Conservation (phyloP, 2,329 filamentous ascomycete genomes). For the Mycosphaerella arachidis region DNA sequence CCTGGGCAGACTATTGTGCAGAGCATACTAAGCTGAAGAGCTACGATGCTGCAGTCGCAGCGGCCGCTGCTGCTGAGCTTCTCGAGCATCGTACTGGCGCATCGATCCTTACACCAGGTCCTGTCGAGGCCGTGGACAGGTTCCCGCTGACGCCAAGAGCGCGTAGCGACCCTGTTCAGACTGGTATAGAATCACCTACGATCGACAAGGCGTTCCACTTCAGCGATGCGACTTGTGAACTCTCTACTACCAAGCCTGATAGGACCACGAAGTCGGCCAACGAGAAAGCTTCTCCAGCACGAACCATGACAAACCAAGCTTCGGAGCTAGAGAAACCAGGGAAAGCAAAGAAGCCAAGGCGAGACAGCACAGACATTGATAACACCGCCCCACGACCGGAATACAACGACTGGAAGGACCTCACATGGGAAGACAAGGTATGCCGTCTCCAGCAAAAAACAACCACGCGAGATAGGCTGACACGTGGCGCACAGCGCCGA, state of each 20-base stretch:
- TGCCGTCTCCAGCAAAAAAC: background rate
- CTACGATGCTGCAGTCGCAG: background rate
- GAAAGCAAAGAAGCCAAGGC: background rate
- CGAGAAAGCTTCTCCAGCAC: background rate
- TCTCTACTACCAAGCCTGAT: background rate
- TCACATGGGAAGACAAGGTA: background rate
- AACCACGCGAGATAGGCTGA: background rate
- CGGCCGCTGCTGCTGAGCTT: background rate
- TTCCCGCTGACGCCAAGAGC: background rate
- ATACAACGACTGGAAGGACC: background rate
- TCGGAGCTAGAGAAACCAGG: background rate
- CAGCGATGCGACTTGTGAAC: background rate
- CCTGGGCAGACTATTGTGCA: background rate
- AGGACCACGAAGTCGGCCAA: background rate
- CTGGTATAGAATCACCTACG: background rate
- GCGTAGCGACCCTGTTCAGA: background rate
- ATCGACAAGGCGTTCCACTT: background rate
- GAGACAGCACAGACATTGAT: background rate
- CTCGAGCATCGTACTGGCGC: background rate
- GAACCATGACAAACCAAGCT: background rate
- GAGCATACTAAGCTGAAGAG: background rate
- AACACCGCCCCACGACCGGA: background rate
- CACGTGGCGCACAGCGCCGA: background rate
- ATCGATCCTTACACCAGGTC: background rate
- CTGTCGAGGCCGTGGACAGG: background rate